Percentiles rank a stretch among this genome's conserved stretches.
These are phyloP conservation scores for Linderniella brevidens DNA, from an alignment of 257 asterid species.

Conservation along the genomic window DNA sequence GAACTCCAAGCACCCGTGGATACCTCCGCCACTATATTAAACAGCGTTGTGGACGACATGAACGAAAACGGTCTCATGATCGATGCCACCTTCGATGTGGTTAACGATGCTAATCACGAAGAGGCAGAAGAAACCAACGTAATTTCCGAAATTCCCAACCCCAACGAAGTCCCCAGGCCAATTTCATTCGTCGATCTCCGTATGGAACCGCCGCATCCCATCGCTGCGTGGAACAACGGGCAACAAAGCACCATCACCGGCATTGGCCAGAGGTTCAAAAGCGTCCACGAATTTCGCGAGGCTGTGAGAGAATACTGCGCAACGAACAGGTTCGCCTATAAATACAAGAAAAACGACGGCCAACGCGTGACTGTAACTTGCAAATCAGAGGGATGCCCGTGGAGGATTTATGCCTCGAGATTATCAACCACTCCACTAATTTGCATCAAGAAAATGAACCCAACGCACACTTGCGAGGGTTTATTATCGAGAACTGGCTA, in stretches of 20 bases:
- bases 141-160: slow-evolving; percentile 34
- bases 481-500: slow-evolving; percentile 35
- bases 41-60: slow-evolving; percentile 47
- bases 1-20: slow-evolving; percentile 31
- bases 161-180: slow-evolving; percentile 18
- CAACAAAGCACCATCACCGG: slow-evolving; percentile 87
- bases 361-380: slow-evolving; percentile 97
- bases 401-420: slow-evolving; percentile 98
- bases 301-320: slow-evolving; percentile 74
- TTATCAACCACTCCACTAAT: slow-evolving; percentile 89
- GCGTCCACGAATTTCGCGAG: slow-evolving; percentile 94
- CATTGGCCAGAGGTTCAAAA: slow-evolving; percentile 91
- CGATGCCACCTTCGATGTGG: slow-evolving; percentile 58
- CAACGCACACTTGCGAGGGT: slow-evolving; percentile 87
- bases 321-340: slow-evolving; percentile 82
- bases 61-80: slow-evolving; percentile 39
- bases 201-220: slow-evolving; percentile 49
- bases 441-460: slow-evolving; percentile 86
- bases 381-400: slow-evolving; percentile 88
- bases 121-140: slow-evolving; percentile 28
- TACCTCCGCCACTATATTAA: slow-evolving; percentile 36
- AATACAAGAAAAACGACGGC: slow-evolving; percentile 92
- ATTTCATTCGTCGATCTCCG: slow-evolving; percentile 5
- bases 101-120: slow-evolving; percentile 46
- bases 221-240: slow-evolving; percentile 55